A percentile compares a stretch with the other conserved stretches of the same genome.
phyloP scores from a whole-genome alignment of 805 yeast species.

The Saccharomycopsis sp. region DNA sequence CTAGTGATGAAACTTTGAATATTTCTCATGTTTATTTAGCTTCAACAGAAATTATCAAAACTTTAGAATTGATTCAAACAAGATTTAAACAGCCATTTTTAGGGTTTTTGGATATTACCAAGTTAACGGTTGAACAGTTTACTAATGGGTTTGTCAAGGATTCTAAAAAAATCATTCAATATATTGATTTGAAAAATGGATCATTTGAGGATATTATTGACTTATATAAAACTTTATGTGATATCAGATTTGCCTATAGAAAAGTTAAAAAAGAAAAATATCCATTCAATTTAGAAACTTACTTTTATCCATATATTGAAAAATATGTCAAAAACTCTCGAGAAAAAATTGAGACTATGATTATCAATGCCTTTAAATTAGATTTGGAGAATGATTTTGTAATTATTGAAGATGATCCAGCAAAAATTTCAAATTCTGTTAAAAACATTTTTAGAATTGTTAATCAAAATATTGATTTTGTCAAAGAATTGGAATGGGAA shows the following conservation, averaged over 20 bases:
- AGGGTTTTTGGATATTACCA: constrained; percentile 43
- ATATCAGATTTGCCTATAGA: constrained; percentile 39
- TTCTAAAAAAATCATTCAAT: constrained; percentile 38
- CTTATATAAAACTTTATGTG: constrained; percentile 41
- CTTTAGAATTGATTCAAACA: constrained; percentile 43
- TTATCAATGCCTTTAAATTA: constrained; percentile 41
- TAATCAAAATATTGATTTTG: constrained; percentile 43
- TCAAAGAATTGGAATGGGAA: constrained; percentile 56
- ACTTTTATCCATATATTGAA: constrained; percentile 39
- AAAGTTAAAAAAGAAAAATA: constrained; percentile 33
- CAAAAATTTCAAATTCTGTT: constrained; percentile 46
- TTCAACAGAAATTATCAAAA: constrained; percentile 40
- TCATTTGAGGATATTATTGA: constrained; percentile 48
- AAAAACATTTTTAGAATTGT: constrained; percentile 57
- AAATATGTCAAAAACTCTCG: constrained; percentile 35
- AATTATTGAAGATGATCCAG: constrained; percentile 24
- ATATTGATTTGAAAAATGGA: constrained; percentile 32
- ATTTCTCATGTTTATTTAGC: constrained; percentile 46
- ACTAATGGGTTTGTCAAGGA: constrained; percentile 46
- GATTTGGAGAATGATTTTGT: constrained; percentile 51
- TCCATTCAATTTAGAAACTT: constrained; percentile 43
- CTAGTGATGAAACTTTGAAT: constrained; percentile 44
- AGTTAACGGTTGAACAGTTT: constrained; percentile 37
- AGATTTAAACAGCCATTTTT: constrained; percentile 52
- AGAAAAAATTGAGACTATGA: constrained; percentile 35